Conservation (phyloP, 345 rosid genomes). For the Litchi chinensis region DNA sequence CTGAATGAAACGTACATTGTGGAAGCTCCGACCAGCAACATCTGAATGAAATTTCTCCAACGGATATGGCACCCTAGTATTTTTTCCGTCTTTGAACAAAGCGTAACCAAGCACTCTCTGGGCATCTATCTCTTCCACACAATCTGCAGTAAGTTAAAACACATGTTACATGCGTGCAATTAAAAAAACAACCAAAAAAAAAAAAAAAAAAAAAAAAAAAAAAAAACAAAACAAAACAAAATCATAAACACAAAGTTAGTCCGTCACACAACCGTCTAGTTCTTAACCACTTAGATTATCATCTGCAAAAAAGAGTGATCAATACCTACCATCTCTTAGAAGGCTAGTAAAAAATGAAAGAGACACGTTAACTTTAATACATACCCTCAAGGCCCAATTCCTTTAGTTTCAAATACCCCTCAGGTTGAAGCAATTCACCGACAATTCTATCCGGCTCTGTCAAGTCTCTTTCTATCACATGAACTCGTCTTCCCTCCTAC, state of each 20-base stretch:
- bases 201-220: too few relatives aligned
- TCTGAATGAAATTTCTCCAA: slow-evolving; percentile 46
- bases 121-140: slow-evolving; percentile 56
- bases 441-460: slow-evolving; percentile 52
- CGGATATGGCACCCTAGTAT: slow-evolving; percentile 42
- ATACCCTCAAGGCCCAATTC: slow-evolving; percentile 56
- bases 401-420: slow-evolving; percentile 49
- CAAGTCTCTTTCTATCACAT: slow-evolving; percentile 56
- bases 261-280: neutral
- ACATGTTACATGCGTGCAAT: neutral
- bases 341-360: neutral
- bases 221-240: too few relatives aligned
- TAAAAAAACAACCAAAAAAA: neutral
- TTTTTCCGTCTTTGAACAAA: slow-evolving; percentile 52
- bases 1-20: slow-evolving; percentile 55
- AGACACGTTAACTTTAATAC: neutral
- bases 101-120: slow-evolving; percentile 55
- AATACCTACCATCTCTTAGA: neutral
- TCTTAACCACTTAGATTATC: neutral
- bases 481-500: slow-evolving; percentile 57
- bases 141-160: slow-evolving; percentile 35
- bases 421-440: slow-evolving; percentile 59
- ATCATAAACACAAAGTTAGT: neutral
- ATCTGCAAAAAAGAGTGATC: neutral
- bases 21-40: slow-evolving; percentile 54